Conservation (phyloP, 345 rosid species). For the Lumnitzera racemosa region DNA sequence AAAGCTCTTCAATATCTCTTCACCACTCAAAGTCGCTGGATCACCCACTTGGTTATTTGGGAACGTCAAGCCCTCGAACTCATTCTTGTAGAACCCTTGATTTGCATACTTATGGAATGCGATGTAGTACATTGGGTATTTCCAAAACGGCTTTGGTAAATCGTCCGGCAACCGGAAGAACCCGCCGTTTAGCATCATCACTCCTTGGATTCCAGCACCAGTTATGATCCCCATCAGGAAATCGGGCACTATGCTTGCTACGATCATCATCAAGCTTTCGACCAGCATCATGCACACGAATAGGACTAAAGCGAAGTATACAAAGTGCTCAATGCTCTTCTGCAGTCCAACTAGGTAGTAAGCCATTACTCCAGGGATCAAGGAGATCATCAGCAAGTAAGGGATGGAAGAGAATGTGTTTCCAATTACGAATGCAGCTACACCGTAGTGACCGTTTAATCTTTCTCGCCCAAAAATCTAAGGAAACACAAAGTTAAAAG, state of each 20-base stretch:
- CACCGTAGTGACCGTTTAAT: constrained; percentile 47
- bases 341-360: constrained; percentile 39
- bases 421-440: constrained; percentile 36
- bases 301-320: constrained; percentile 25
- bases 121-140: constrained; percentile 38
- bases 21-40: constrained; percentile 4
- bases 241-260: constrained; percentile 43
- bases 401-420: constrained; percentile 46
- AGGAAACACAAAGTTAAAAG: too few species aligned
- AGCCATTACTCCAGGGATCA: constrained; percentile 39
- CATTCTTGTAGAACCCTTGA: constrained; percentile 30
- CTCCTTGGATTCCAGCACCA: constrained; percentile 43
- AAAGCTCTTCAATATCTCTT: constrained; percentile 16
- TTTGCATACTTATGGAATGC: constrained; percentile 23
- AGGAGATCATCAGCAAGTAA: constrained; percentile 23
- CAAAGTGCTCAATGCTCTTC: constrained; percentile 25
- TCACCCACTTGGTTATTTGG: constrained; percentile 12
- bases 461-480: constrained; percentile 47
- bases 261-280: constrained; percentile 54
- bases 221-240: constrained; percentile 52
- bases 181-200: constrained; percentile 44
- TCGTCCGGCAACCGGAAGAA: constrained; percentile 37
- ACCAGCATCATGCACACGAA: constrained; percentile 34
- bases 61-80: constrained; percentile 17
- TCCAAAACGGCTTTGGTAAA: constrained; percentile 38